Conservation (phyloP, 345 rosid genomes). For the Hibiscus tridactylites region DNA sequence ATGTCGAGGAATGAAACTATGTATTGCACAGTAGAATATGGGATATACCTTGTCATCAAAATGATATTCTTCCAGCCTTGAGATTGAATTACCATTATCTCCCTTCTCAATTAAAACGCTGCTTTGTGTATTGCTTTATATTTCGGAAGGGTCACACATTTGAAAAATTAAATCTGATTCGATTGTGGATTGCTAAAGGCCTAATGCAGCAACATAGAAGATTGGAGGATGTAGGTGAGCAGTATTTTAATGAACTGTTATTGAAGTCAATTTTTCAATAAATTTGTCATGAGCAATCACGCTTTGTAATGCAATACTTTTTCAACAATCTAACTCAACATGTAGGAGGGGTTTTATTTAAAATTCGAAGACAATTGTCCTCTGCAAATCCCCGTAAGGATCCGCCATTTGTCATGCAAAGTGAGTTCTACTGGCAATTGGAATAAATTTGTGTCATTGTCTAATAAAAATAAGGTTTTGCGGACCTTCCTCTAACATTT, state of each 20-base stretch:
- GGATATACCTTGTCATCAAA: not conserved
- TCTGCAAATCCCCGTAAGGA: not conserved
- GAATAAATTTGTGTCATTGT: no score
- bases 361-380: no score
- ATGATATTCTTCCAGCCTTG: conserved; percentile 5
- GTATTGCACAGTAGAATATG: not conserved
- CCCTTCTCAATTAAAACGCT: not conserved
- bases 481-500: no score
- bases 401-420: not conserved
- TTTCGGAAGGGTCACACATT: no score
- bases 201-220: not conserved
- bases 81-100: conserved; percentile 21
- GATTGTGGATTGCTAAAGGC: not conserved
- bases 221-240: not conserved
- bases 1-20: not conserved
- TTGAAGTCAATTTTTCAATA: not conserved
- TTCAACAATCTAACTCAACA: not conserved
- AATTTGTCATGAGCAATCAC: not conserved
- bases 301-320: not conserved
- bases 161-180: no score
- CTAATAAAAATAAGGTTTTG: no score
- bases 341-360: not conserved
- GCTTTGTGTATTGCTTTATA: no score
- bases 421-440: no score
- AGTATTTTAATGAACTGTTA: not conserved